These are phyloP conservation scores for Candida vartiovaarae DNA, from an alignment of 805 yeast genomes.

Conservation along the genomic window DNA sequence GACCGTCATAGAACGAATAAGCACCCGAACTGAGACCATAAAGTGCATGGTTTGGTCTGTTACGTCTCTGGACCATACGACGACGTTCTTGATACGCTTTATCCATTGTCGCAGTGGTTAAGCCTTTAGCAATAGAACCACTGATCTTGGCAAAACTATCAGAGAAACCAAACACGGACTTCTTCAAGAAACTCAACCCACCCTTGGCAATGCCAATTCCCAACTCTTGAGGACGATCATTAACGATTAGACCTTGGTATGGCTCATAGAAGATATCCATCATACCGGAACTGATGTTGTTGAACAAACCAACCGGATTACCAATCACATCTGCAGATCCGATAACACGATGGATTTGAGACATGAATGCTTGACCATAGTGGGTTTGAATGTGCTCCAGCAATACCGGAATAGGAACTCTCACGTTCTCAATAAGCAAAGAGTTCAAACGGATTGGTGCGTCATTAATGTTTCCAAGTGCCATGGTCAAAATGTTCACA, in stretches of 20 bases:
- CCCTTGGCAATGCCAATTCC: constrained; percentile 97
- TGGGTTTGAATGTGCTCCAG: constrained; percentile 69
- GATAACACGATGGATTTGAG: constrained; percentile 83
- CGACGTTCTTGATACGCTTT: constrained; percentile 76
- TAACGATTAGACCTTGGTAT: constrained; percentile 89
- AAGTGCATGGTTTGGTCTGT: constrained; percentile 76
- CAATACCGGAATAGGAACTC: constrained; percentile 76
- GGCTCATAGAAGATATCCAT: constrained; percentile 97
- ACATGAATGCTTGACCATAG: constrained; percentile 86
- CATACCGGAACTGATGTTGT: constrained; percentile 89
- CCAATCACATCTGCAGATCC: constrained; percentile 97
- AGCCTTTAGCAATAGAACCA: constrained; percentile 90
- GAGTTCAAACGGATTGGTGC: constrained; percentile 92
- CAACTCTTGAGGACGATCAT: constrained; percentile 91
- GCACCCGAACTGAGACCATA: constrained; percentile 86
- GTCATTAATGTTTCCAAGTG: constrained; percentile 93
- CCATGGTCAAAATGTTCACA: constrained; percentile 86
- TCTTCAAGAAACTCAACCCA: constrained; percentile 86
- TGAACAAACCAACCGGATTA: constrained; percentile 95
- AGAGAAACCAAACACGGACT: constrained; percentile 89
- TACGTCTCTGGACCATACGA: constrained; percentile 64
- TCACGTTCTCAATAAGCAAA: constrained; percentile 76
- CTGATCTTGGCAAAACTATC: constrained; percentile 91
- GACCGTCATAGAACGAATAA: constrained; percentile 76
- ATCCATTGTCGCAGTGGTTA: constrained; percentile 87